Conservation (phyloP, 371 early-diverging fungal genomes). For the Parasitella parasitica region DNA sequence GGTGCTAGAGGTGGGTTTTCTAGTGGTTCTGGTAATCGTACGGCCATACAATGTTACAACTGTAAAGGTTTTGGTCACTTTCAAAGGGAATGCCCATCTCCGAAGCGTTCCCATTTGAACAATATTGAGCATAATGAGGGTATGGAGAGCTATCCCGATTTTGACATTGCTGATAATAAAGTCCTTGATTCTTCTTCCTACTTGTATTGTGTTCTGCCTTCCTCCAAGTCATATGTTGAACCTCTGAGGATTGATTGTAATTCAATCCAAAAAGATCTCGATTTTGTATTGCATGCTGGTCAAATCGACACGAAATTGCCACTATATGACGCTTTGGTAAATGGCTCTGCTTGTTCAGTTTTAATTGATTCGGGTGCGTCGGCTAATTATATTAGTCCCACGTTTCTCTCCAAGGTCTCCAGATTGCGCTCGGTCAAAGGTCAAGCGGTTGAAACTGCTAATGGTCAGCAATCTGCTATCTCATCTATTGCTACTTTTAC, state of each 20-base stretch:
- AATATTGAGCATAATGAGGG: background rate
- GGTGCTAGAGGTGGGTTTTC: background rate
- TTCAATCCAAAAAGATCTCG: background rate
- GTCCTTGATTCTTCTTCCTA: background rate
- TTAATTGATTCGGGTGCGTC: background rate
- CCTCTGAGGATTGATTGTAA: background rate
- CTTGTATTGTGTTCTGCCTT: background rate
- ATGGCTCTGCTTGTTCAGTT: background rate
- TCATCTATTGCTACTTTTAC: background rate
- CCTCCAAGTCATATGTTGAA: background rate
- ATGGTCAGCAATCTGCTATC: slow-evolving; percentile 1
- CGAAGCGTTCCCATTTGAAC: background rate
- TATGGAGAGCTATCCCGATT: background rate
- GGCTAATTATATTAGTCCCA: background rate
- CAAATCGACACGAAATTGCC: background rate
- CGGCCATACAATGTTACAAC: background rate
- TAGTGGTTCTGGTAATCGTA: background rate
- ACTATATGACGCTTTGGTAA: background rate
- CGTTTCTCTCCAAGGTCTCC: background rate
- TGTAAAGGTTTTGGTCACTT: background rate
- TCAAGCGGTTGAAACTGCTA: slow-evolving; percentile 1
- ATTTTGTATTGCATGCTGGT: background rate
- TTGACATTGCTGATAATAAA: background rate
- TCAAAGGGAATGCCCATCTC: background rate
- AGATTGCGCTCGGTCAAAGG: background rate